These are phyloP conservation scores for Brassica carinata DNA, from an alignment of 345 rosid genomes.

Conservation along the genomic window DNA sequence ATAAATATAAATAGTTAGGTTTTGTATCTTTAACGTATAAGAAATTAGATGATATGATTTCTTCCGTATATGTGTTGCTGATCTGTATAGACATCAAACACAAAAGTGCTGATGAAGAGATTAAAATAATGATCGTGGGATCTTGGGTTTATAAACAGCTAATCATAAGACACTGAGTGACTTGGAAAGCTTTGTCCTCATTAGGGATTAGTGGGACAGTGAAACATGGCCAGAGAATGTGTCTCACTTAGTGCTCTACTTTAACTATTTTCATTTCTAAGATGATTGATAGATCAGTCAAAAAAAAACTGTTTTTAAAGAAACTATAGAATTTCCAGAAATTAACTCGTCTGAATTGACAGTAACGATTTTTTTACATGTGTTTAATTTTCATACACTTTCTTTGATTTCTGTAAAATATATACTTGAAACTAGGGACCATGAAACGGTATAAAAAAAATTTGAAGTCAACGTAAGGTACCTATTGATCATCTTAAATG, in stretches of 20 bases:
- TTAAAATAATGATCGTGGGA: constrained; percentile 53
- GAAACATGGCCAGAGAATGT: constrained; percentile 83
- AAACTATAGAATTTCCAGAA: neutral
- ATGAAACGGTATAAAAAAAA: neutral
- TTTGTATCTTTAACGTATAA: neutral
- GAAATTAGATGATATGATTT: neutral
- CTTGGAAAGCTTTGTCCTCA: constrained; percentile 71
- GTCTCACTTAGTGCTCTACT: constrained; percentile 37
- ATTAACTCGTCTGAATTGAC: neutral
- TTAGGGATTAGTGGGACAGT: constrained; percentile 62
- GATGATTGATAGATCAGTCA: constrained; percentile 1
- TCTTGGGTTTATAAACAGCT: constrained; percentile 68
- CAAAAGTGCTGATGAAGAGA: constrained; percentile 9
- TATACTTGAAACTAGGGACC: neutral
- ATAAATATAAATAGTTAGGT: neutral
- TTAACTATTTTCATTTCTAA: constrained; percentile 6
- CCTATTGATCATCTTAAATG: neutral
- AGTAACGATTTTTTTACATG: neutral
- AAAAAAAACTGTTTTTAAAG: neutral
- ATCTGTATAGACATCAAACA: constrained; percentile 28
- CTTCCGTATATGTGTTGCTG: constrained; percentile 10
- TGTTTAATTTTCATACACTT: neutral
- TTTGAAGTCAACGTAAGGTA: neutral
- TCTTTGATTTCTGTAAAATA: no score
- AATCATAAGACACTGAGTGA: constrained; percentile 49